A percentile compares a stretch with the other conserved stretches of the same genome.
These are phyloP conservation scores for Amphirosellinia nigrospora DNA, from an alignment of 495 filamentous ascomycete genomes.

Conservation along the genomic window DNA sequence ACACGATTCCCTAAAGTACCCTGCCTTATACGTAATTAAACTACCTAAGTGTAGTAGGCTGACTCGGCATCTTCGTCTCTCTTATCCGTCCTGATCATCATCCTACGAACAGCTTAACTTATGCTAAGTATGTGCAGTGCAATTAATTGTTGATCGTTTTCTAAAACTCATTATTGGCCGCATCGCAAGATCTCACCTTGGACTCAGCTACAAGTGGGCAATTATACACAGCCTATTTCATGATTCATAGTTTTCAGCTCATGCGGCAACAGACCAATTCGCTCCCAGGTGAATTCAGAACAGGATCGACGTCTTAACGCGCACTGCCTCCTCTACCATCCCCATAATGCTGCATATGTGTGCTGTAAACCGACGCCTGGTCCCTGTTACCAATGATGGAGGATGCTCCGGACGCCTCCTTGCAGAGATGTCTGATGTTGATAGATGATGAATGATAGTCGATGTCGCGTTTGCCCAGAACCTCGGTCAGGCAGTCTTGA, in stretches of 20 bases:
- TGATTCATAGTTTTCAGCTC: not conserved
- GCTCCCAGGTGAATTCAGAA: not conserved
- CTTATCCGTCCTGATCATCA: conserved; percentile 21
- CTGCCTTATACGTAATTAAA: conserved; percentile 4
- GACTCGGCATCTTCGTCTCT: conserved; percentile 15
- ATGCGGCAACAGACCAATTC: not conserved
- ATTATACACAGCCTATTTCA: not conserved
- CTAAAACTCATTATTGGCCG: not conserved
- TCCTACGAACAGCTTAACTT: not conserved
- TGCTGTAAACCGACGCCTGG: not conserved
- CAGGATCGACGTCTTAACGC: conserved; percentile 5
- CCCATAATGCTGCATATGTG: not conserved
- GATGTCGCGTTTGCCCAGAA: conserved; percentile 3
- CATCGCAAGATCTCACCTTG: not conserved
- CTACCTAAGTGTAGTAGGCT: too few species aligned
- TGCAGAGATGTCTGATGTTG: conserved; percentile 3
- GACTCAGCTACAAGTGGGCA: not conserved
- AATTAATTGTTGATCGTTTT: conserved; percentile 2
- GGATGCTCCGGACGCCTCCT: not conserved
- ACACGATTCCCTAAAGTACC: not conserved
- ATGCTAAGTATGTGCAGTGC: not conserved
- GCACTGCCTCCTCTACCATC: not conserved
- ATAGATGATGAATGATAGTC: conserved; percentile 5
- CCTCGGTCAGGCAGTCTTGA: conserved; percentile 24
- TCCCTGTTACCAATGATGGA: conserved; percentile 11